Evolutionary conservation across 345 rosid species (phyloP).

Genomic region (Moringa oleifera): DNA sequence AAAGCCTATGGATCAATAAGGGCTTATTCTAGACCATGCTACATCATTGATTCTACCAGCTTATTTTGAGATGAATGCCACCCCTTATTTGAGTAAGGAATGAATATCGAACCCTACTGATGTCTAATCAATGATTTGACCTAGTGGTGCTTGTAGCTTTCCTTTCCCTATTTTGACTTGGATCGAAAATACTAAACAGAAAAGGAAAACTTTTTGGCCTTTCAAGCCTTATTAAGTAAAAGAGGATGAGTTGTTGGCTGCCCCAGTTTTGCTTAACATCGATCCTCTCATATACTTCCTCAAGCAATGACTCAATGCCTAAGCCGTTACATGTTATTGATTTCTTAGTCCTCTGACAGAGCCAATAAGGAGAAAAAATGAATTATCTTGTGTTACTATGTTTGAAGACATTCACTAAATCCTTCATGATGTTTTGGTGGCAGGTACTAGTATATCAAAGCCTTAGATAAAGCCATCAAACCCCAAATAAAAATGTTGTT

Average conservation of each 20-base stretch:
- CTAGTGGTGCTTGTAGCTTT: no score
- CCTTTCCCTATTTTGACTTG: no score
- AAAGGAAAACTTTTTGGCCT: no score
- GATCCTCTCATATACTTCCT: no score
- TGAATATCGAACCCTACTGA: no score
- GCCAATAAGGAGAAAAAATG: neutral
- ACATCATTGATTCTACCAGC: neutral
- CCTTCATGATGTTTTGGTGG: constrained; percentile 7
- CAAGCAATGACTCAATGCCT: neutral
- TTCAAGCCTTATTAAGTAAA: no score
- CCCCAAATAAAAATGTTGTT: neutral
- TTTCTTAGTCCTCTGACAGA: constrained; percentile 1
- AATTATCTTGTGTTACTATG: neutral
- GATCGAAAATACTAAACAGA: no score
- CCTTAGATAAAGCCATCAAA: neutral
- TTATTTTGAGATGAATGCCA: neutral
- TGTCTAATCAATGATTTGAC: no score
- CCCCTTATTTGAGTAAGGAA: neutral
- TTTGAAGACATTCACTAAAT: constrained; percentile 1
- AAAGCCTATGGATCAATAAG: neutral
- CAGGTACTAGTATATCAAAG: neutral
- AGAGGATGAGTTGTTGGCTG: no score
- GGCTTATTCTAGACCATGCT: neutral
- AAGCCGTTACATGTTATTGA: constrained; percentile 6
- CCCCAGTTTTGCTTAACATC: no score